phyloP scores from a whole-genome alignment of 257 asterid genomes.

The Prunella vulgaris region DNA sequence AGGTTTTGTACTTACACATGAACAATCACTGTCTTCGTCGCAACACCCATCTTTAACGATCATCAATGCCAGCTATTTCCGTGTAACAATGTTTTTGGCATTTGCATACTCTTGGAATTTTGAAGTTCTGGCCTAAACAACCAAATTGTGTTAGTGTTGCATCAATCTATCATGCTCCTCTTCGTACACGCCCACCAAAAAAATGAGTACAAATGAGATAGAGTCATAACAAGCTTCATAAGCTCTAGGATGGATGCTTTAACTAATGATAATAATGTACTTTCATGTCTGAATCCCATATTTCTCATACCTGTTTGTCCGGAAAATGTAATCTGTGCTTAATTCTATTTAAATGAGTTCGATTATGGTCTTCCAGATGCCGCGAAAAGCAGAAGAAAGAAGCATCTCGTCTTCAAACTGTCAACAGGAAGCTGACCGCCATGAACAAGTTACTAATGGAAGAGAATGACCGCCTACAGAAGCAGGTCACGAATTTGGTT shows the following conservation, averaged over 20 bases:
- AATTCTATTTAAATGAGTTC: neutral
- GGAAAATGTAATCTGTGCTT: too few species aligned
- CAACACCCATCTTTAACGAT: neutral
- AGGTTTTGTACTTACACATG: neutral
- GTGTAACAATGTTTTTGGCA: too few species aligned
- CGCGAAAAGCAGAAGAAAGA: conserved; percentile 86
- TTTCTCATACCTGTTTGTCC: neutral
- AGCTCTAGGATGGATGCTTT: neutral
- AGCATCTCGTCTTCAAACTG: conserved; percentile 71
- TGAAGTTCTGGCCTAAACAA: neutral
- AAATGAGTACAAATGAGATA: neutral
- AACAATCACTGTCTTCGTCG: neutral
- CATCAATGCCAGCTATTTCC: too few species aligned
- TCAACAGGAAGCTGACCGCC: conserved; percentile 72
- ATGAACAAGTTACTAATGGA: conserved; percentile 87
- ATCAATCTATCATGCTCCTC: neutral
- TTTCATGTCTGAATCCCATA: neutral
- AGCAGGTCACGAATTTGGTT: conserved; percentile 74
- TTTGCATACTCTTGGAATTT: neutral
- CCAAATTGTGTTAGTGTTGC: neutral
- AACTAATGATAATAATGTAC: neutral
- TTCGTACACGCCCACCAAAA: neutral
- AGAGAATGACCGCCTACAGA: conserved; percentile 84
- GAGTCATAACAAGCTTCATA: neutral
- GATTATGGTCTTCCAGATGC: conserved; percentile 39